Percentiles rank a stretch among this genome's conserved stretches.
These are phyloP conservation scores for Hortaea sp. DNA, from an alignment of 2,329 filamentous ascomycete species.

Conservation along the genomic window DNA sequence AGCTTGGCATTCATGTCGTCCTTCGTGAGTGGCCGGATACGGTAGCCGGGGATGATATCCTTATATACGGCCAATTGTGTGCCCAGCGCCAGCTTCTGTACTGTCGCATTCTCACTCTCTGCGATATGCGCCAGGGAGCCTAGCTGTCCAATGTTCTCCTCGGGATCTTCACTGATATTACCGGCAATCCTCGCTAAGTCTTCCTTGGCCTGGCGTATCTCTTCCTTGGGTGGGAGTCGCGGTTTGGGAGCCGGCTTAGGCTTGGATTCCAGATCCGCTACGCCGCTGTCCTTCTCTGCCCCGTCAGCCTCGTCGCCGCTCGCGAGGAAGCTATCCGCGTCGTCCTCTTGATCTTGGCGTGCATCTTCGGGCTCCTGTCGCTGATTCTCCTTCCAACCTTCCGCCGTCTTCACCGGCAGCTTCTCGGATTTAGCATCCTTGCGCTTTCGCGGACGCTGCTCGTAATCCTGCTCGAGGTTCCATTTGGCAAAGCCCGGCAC, in stretches of 20 bases:
- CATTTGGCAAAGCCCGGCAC: conserved; percentile 50
- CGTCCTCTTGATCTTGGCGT: conserved; percentile 34
- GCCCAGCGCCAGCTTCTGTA: conserved; percentile 77
- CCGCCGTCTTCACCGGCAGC: conserved; percentile 76
- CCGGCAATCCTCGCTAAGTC: conserved; percentile 77
- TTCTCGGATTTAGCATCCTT: conserved; percentile 60
- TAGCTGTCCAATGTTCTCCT: conserved; percentile 75
- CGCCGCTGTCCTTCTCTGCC: conserved; percentile 35
- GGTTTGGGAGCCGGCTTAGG: conserved; percentile 40
- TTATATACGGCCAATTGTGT: conserved; percentile 88
- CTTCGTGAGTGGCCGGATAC: conserved; percentile 73
- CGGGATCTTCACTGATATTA: conserved; percentile 80
- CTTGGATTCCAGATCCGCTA: conserved; percentile 30
- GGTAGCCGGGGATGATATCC: conserved; percentile 91
- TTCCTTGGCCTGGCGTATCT: conserved; percentile 81
- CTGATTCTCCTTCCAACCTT: conserved; percentile 53
- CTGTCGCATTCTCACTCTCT: conserved; percentile 56
- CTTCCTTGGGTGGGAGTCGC: conserved; percentile 62
- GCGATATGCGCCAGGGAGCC: conserved; percentile 67
- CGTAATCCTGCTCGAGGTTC: conserved; percentile 89
- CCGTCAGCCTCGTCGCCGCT: conserved; percentile 37
- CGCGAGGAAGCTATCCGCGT: conserved; percentile 55
- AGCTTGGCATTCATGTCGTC: conserved; percentile 68
- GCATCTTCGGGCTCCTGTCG: conserved; percentile 34
- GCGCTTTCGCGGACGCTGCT: conserved; percentile 61